Evolutionary conservation across 345 rosid genomes (phyloP).

Genomic region (Eutrema yunnanense): DNA sequence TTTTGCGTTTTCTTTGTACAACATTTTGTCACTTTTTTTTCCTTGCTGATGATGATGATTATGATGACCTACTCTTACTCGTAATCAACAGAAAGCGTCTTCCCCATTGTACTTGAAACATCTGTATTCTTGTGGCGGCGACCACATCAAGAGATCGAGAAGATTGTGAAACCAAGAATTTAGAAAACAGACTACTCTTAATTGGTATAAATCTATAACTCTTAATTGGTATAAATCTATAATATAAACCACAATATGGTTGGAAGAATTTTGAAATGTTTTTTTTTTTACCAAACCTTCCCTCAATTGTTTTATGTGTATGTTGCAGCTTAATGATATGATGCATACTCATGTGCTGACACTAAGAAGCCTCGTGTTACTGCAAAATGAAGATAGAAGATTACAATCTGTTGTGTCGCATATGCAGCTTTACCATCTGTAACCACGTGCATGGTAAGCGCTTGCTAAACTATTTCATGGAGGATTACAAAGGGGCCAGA

Average conservation of each 20-base stretch:
- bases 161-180: not conserved
- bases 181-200: not conserved
- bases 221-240: not conserved
- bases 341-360: not conserved
- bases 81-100: not conserved
- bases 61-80: no score
- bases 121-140: not conserved
- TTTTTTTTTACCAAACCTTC: no score
- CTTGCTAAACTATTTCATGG: not conserved
- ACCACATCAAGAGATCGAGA: not conserved
- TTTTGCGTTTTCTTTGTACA: not conserved
- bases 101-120: conserved; percentile 7
- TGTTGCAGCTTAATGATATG: not conserved
- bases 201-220: no score
- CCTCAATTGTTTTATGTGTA: not conserved
- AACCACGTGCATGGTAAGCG: not conserved
- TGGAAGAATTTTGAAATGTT: not conserved
- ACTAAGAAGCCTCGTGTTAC: no score
- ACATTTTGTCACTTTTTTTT: not conserved
- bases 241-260: no score
- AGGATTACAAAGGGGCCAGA: not conserved
- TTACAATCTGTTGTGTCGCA: no score
- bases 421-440: not conserved
- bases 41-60: not conserved
- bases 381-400: no score